A percentile compares a stretch with the other conserved stretches of the same genome.
phyloP scores from a whole-genome alignment of 345 rosid species.

The Brassica nigra region DNA sequence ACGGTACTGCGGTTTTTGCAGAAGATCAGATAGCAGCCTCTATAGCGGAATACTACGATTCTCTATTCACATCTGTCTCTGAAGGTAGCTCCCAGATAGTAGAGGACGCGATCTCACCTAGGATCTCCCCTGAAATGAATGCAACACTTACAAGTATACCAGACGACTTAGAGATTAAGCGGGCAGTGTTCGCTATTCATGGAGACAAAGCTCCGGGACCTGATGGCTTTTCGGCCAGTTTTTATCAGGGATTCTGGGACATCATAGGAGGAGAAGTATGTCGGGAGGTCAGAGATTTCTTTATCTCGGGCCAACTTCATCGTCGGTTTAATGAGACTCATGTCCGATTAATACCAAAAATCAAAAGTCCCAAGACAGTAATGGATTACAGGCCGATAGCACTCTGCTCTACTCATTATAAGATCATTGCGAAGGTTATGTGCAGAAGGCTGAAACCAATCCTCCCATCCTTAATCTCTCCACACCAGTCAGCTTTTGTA shows the following conservation, averaged over 20 bases:
- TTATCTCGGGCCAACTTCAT: no score
- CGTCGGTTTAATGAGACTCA: no score
- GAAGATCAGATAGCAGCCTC: background rate
- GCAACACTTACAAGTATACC: background rate
- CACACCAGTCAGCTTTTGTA: no score
- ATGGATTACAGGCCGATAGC: no score
- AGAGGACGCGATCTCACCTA: background rate
- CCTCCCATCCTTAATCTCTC: no score
- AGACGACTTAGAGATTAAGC: background rate
- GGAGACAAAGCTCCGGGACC: background rate
- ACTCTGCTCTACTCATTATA: no score
- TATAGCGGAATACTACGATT: background rate
- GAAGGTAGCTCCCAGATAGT: no score
- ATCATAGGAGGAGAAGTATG: background rate
- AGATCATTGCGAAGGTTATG: no score
- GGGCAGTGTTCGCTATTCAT: background rate
- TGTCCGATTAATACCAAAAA: no score
- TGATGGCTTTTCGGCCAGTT: background rate
- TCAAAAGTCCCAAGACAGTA: no score
- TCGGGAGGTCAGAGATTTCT: background rate
- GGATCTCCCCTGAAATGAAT: background rate
- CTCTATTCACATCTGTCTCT: background rate
- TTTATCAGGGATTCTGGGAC: background rate
- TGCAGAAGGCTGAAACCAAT: no score
- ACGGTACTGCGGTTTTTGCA: background rate